A percentile compares a stretch with the other conserved stretches of the same genome.
These are phyloP conservation scores for Schoenoplectus triqueter DNA, from an alignment of 202 grass and related monocot species.

Conservation along the genomic window DNA sequence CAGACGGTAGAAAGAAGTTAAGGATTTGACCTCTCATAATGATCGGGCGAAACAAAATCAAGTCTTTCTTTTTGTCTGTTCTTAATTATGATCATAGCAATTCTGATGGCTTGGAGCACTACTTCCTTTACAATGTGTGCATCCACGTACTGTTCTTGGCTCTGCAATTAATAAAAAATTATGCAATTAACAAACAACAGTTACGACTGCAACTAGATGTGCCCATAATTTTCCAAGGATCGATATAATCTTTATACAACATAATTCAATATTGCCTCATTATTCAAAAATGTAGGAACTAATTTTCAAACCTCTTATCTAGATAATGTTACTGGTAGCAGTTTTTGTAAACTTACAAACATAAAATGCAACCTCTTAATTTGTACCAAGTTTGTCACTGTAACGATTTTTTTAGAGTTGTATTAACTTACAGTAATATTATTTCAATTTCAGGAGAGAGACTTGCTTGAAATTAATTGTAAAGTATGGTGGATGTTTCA, in stretches of 20 bases:
- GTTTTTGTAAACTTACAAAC: not conserved
- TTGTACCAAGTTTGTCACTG: not conserved
- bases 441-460: not conserved
- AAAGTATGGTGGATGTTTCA: not conserved
- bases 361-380: not conserved
- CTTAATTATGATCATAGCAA: conserved; percentile 44
- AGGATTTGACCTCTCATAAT: no score
- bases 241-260: not conserved
- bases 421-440: not conserved
- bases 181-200: not conserved
- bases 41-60: not conserved
- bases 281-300: not conserved
- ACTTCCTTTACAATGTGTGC: conserved; percentile 67
- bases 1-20: no score
- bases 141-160: conserved; percentile 50
- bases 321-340: not conserved
- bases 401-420: no score
- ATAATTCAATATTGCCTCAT: conserved; percentile 2
- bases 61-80: not conserved
- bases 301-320: not conserved
- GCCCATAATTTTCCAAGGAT: not conserved
- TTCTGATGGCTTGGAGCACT: conserved; percentile 67
- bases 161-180: conserved; percentile 43
- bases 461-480: not conserved
- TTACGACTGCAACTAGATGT: not conserved